Conservation (phyloP, 139 green algal genomes). For the Auxenochlorella protothecoides region DNA sequence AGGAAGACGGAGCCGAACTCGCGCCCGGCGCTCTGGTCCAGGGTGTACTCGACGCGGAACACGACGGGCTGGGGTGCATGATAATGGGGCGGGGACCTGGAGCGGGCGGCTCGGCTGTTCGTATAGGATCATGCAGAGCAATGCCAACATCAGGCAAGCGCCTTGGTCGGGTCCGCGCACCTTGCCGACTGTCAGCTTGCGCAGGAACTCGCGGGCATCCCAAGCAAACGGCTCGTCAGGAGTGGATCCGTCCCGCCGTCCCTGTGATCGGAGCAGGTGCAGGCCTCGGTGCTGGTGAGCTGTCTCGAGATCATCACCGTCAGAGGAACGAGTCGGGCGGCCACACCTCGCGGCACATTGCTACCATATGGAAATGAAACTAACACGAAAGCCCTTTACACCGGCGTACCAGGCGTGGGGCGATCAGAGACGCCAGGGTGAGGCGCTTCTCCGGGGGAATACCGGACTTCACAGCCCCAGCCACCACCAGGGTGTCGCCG, state of each 20-base stretch:
- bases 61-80: conserved; percentile 40
- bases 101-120: no score
- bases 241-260: conserved; percentile 73
- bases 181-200: conserved; percentile 80
- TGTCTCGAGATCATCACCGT: background rate
- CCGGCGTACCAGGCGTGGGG: conserved; percentile 67
- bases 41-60: conserved; percentile 87
- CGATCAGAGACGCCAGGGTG: conserved; percentile 77
- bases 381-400: background rate
- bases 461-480: conserved; percentile 26
- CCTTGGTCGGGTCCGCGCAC: conserved; percentile 12
- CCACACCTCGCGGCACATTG: no score
- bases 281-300: background rate
- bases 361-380: no score
- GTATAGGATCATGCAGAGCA: no score
- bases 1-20: conserved; percentile 93
- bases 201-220: conserved; percentile 80
- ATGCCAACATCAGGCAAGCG: no score
- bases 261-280: conserved; percentile 37
- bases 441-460: conserved; percentile 84
- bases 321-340: no score
- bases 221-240: conserved; percentile 91
- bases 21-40: conserved; percentile 64
- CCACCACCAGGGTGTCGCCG: conserved; percentile 81
- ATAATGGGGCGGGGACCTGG: no score